A percentile compares a stretch with the other conserved stretches of the same genome.
phyloP scores from a whole-genome alignment of 176 grass and related monocot genomes.

The Oryza meyeriana region DNA sequence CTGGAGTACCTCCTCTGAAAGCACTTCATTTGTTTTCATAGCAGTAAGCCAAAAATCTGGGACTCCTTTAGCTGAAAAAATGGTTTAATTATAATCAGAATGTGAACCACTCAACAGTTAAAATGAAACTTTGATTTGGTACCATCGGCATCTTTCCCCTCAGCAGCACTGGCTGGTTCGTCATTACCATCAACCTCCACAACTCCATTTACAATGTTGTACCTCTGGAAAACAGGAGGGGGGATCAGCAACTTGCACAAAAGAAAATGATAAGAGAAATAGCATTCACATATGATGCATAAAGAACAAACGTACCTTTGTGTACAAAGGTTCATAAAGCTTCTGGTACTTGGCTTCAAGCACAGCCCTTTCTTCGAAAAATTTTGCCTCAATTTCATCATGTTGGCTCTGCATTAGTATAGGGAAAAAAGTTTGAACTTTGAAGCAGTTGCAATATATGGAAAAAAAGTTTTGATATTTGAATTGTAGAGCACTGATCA shows the following conservation, averaged over 20 bases:
- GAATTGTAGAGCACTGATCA: neutral
- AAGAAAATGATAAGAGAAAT: neutral
- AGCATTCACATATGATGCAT: neutral
- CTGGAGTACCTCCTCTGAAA: slow-evolving; percentile 65
- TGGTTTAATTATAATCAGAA: slow-evolving; percentile 22
- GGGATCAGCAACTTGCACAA: neutral
- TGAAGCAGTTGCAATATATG: neutral
- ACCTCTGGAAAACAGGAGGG: slow-evolving; percentile 44
- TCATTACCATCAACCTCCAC: slow-evolving; percentile 70
- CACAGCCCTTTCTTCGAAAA: slow-evolving; percentile 49
- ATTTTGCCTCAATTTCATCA: slow-evolving; percentile 53
- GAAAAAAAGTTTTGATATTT: neutral
- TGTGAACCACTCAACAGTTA: neutral
- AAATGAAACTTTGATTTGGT: neutral
- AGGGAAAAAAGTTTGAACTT: neutral
- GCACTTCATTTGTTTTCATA: slow-evolving; percentile 83
- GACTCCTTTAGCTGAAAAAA: slow-evolving; percentile 67
- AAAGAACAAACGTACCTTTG: slow-evolving; percentile 23
- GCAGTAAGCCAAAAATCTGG: slow-evolving; percentile 95
- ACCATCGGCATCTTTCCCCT: slow-evolving; percentile 49
- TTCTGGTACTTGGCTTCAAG: slow-evolving; percentile 67
- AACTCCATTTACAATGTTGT: slow-evolving; percentile 87
- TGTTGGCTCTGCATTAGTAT: slow-evolving; percentile 43
- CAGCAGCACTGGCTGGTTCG: slow-evolving; percentile 30
- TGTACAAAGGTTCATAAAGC: slow-evolving; percentile 58